Conservation (phyloP, 2,329 filamentous ascomycete genomes). For the Graphilbum fragrans region DNA sequence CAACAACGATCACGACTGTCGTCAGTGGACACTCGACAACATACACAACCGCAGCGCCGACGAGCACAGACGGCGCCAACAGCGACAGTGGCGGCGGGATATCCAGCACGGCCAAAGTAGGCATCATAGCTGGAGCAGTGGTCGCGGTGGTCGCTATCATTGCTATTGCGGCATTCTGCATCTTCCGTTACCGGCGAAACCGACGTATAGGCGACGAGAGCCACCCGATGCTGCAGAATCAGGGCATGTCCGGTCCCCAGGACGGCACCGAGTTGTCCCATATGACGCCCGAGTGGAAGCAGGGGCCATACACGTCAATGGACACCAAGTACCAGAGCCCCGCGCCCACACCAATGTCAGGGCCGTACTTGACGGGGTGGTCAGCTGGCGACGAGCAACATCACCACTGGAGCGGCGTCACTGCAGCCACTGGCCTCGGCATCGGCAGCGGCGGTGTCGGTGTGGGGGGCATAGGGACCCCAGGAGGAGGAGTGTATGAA, state of each 20-base stretch:
- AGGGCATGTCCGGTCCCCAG: neutral
- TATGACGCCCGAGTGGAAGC: neutral
- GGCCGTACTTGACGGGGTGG: neutral
- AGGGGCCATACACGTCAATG: neutral
- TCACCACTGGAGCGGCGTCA: neutral
- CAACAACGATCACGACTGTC: slow-evolving; percentile 6
- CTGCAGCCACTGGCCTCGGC: slow-evolving; percentile 20
- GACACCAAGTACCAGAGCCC: neutral
- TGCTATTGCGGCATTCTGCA: slow-evolving; percentile 8
- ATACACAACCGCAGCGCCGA: slow-evolving; percentile 6
- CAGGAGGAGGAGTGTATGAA: no score
- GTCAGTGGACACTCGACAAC: slow-evolving; percentile 3
- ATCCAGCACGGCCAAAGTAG: slow-evolving; percentile 14
- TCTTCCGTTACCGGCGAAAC: slow-evolving; percentile 13
- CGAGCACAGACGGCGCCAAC: slow-evolving; percentile 6
- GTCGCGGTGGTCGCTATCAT: slow-evolving; percentile 11
- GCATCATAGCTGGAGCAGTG: slow-evolving; percentile 11
- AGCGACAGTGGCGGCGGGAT: slow-evolving; percentile 8
- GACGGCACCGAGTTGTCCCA: neutral
- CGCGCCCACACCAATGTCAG: neutral
- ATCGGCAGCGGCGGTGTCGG: neutral
- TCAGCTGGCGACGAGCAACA: neutral
- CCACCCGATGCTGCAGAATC: slow-evolving; percentile 15
- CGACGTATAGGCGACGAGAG: slow-evolving; percentile 14
- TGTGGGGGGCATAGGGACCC: no score